These are phyloP conservation scores for Fusarium hainanense DNA, from an alignment of 2,329 filamentous ascomycete genomes.

Conservation along the genomic window DNA sequence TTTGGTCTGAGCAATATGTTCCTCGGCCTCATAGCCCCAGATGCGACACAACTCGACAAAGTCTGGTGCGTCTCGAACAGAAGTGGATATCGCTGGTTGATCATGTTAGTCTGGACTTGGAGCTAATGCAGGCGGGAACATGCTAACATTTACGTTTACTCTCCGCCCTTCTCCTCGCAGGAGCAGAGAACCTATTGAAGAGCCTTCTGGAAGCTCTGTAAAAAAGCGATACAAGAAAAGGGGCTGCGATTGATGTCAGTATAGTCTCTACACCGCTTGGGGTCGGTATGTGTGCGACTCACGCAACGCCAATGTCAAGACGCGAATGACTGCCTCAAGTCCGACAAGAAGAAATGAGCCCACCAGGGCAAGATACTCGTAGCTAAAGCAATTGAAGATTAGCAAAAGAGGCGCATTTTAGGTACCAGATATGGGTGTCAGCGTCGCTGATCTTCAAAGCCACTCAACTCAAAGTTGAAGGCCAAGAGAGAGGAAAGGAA, in stretches of 20 bases:
- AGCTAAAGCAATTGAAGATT: slow-evolving; percentile 57
- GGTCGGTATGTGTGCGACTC: slow-evolving; percentile 51
- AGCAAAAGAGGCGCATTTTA: slow-evolving; percentile 25
- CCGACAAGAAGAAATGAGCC: slow-evolving; percentile 85
- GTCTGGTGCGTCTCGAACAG: slow-evolving; percentile 86
- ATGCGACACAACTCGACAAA: slow-evolving; percentile 94
- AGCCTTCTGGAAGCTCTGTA: slow-evolving; percentile 84
- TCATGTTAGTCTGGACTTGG: slow-evolving; percentile 60
- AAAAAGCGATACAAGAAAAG: slow-evolving; percentile 82
- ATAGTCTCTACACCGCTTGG: slow-evolving; percentile 19
- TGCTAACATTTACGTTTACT: slow-evolving; percentile 72
- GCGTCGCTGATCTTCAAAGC: slow-evolving; percentile 6
- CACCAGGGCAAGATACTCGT: slow-evolving; percentile 88
- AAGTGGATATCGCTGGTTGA: slow-evolving; percentile 72
- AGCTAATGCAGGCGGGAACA: slow-evolving; percentile 49
- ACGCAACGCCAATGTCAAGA: slow-evolving; percentile 91
- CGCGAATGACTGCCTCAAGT: slow-evolving; percentile 83
- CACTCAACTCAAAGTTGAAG: neutral
- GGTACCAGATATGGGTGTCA: slow-evolving; percentile 2
- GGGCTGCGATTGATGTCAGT: slow-evolving; percentile 62
- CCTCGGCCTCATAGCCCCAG: slow-evolving; percentile 92
- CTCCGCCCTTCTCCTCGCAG: slow-evolving; percentile 74
- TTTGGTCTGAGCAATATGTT: slow-evolving; percentile 93
- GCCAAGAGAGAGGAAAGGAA: neutral
- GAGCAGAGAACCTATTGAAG: slow-evolving; percentile 82